phyloP scores from a whole-genome alignment of 495 filamentous ascomycete species.

The Penicillium psychrofluorescens region DNA sequence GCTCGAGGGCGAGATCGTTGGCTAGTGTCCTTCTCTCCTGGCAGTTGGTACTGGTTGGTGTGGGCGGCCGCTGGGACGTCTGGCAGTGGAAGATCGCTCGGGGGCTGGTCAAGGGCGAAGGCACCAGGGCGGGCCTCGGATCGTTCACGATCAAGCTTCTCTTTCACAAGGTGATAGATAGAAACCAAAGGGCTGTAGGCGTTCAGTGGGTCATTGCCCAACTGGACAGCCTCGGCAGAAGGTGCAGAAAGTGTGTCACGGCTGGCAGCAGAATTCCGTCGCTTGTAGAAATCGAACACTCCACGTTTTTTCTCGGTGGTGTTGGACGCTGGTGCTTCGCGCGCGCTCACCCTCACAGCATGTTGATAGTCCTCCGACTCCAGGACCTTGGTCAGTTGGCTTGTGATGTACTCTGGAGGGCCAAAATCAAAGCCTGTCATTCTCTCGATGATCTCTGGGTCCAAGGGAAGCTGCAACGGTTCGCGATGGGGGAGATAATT shows the following conservation, averaged over 20 bases:
- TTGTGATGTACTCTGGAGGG: constrained; percentile 68
- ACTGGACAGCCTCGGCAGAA: constrained; percentile 73
- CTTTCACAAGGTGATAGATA: constrained; percentile 90
- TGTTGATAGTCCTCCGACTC: constrained; percentile 88
- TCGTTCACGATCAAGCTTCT: constrained; percentile 84
- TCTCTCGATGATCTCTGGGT: constrained; percentile 72
- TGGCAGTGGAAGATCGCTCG: constrained; percentile 61
- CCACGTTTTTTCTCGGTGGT: constrained; percentile 81
- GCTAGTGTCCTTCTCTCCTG: constrained; percentile 71
- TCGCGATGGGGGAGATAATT: constrained; percentile 83
- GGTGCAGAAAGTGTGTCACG: constrained; percentile 82
- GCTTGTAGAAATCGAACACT: constrained; percentile 96
- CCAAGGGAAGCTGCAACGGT: constrained; percentile 76
- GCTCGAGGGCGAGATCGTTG: constrained; percentile 77
- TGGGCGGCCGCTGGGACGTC: constrained; percentile 85
- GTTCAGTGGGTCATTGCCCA: constrained; percentile 84
- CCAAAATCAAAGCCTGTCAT: constrained; percentile 99
- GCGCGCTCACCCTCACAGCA: constrained; percentile 61
- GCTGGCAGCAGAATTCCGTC: constrained; percentile 76
- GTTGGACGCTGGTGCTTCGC: constrained; percentile 53
- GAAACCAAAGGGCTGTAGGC: constrained; percentile 90
- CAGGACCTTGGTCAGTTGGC: constrained; percentile 74
- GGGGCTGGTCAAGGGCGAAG: constrained; percentile 44
- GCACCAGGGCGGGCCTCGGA: constrained; percentile 56
- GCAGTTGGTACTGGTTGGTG: constrained; percentile 84